These are phyloP conservation scores for Phytophthora capsici DNA, from an alignment of 352 stramenopile genomes.

Conservation along the genomic window DNA sequence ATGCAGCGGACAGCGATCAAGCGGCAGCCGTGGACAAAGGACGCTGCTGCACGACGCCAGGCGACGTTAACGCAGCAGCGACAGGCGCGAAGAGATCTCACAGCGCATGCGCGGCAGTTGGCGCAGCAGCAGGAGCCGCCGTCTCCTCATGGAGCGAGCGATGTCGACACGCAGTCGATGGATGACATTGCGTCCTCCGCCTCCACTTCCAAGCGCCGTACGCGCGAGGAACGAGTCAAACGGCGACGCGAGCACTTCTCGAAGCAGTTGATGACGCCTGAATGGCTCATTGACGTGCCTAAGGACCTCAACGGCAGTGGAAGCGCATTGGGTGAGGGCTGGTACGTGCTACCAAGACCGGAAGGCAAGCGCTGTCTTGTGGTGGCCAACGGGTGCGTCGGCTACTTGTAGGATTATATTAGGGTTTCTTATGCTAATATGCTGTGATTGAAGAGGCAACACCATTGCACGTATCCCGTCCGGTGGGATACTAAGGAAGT, in stretches of 20 bases:
- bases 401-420: neutral
- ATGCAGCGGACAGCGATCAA: conserved; percentile 69
- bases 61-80: conserved; percentile 73
- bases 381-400: conserved; percentile 78
- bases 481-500: conserved; percentile 86
- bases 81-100: conserved; percentile 79
- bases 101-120: conserved; percentile 76
- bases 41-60: conserved; percentile 61
- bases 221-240: conserved; percentile 81
- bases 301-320: conserved; percentile 81
- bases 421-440: conserved; percentile 2
- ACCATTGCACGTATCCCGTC: conserved; percentile 84
- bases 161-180: conserved; percentile 35
- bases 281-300: conserved; percentile 92
- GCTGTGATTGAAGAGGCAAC: conserved; percentile 50
- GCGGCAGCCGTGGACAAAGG: conserved; percentile 65
- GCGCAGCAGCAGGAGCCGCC: conserved; percentile 41
- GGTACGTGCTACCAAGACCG: conserved; percentile 91
- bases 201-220: conserved; percentile 54
- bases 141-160: conserved; percentile 7
- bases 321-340: conserved; percentile 75
- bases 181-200: conserved; percentile 21
- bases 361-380: conserved; percentile 92
- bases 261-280: conserved; percentile 85
- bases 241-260: conserved; percentile 75